A percentile compares a stretch with the other conserved stretches of the same genome.
These are phyloP conservation scores for Cyclotella sp. DNA, from an alignment of 108 stramenopile genomes.

Conservation along the genomic window DNA sequence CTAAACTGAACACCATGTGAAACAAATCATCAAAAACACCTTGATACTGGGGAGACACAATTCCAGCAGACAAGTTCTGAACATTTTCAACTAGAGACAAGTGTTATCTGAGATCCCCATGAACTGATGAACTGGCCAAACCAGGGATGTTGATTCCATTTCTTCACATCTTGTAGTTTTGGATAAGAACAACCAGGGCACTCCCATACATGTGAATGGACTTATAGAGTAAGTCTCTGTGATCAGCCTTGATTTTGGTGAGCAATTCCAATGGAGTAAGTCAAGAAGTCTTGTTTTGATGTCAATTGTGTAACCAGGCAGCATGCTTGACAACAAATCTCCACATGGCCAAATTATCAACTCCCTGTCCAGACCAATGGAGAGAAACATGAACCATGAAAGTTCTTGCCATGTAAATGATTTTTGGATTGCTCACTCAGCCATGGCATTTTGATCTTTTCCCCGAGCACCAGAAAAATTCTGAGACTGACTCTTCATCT, in stretches of 20 bases:
- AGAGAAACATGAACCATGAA: too few relatives aligned
- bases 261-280: too few relatives aligned
- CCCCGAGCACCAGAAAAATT: conserved; percentile 9
- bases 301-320: conserved; percentile 38
- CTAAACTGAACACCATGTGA: conserved; percentile 29
- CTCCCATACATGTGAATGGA: conserved; percentile 33
- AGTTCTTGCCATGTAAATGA: too few relatives aligned
- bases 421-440: not conserved
- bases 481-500: conserved; percentile 10
- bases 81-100: conserved; percentile 31
- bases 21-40: conserved; percentile 59
- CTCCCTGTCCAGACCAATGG: conserved; percentile 35
- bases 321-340: conserved; percentile 58
- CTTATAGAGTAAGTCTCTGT: conserved; percentile 14
- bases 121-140: conserved; percentile 37
- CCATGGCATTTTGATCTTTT: conserved; percentile 1
- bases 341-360: conserved; percentile 37
- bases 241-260: too few relatives aligned
- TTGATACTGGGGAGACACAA: conserved; percentile 56
- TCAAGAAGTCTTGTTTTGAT: conserved; percentile 16
- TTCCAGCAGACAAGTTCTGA: conserved; percentile 34
- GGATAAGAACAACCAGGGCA: conserved; percentile 49
- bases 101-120: conserved; percentile 45
- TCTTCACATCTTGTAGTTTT: conserved; percentile 42
- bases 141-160: conserved; percentile 46